A percentile compares a stretch with the other conserved stretches of the same genome.
Evolutionary conservation across 2,329 filamentous ascomycete genomes (phyloP).

Genomic region (Onygena corvina): DNA sequence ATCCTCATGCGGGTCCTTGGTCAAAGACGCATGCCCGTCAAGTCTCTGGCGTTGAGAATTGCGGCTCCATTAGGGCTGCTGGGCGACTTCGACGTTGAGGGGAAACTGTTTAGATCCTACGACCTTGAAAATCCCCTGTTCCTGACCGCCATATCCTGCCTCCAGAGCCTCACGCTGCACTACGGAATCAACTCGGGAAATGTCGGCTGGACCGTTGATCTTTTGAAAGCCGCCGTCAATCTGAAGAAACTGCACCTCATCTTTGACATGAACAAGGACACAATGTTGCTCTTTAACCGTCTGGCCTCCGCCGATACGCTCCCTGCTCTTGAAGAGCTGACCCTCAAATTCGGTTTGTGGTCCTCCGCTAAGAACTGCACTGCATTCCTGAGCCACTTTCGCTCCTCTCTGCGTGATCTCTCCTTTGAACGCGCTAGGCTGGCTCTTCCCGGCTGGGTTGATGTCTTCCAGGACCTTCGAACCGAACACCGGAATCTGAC

Average conservation of each 20-base stretch:
- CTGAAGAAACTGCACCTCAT: neutral
- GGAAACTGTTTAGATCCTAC: neutral
- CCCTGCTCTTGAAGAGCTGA: neutral
- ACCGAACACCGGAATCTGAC: neutral
- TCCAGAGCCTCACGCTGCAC: neutral
- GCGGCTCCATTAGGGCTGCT: too few species aligned
- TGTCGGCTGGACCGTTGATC: neutral
- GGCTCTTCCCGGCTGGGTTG: neutral
- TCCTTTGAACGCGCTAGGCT: neutral
- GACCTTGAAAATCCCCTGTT: neutral
- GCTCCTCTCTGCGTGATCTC: neutral
- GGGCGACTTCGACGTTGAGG: too few species aligned
- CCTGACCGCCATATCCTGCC: neutral
- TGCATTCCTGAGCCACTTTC: neutral
- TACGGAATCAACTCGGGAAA: neutral
- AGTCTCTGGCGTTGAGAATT: too few species aligned
- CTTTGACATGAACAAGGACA: neutral
- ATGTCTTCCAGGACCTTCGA: neutral
- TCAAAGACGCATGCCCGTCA: too few species aligned
- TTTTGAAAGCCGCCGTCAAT: neutral
- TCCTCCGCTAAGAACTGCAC: neutral
- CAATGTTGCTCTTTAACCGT: neutral
- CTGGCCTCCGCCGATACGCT: neutral
- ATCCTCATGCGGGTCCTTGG: too few species aligned
- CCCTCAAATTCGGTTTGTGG: neutral